A percentile compares a stretch with the other conserved stretches of the same genome.
phyloP scores from a whole-genome alignment of 2,329 filamentous ascomycete species.

The Pseudogymnoascus sp. region DNA sequence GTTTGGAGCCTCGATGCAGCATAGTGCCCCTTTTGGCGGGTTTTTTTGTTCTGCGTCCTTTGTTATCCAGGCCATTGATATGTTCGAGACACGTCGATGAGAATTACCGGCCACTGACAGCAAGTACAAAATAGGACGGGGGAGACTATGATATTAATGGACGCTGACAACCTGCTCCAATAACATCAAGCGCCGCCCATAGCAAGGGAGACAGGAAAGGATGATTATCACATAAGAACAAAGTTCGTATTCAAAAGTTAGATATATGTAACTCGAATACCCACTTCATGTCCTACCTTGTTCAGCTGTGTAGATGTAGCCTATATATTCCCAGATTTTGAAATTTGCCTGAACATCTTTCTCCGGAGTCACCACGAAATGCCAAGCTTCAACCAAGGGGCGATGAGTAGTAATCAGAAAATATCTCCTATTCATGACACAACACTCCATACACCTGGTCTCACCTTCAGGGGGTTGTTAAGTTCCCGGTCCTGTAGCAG shows the following conservation, averaged over 20 bases:
- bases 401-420: not conserved
- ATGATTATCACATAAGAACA: constrained; percentile 1
- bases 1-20: not conserved
- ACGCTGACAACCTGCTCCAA: not conserved
- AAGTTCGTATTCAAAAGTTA: not conserved
- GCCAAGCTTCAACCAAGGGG: not conserved
- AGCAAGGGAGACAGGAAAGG: not conserved
- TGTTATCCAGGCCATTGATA: not conserved
- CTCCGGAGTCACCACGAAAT: not conserved
- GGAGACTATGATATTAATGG: not conserved
- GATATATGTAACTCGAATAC: not conserved
- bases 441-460: constrained; percentile 20
- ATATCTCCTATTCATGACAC: constrained; percentile 5
- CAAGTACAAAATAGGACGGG: not conserved
- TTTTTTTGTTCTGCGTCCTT: not conserved
- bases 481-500: constrained; percentile 23
- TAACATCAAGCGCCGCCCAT: not conserved
- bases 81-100: not conserved
- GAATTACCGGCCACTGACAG: not conserved
- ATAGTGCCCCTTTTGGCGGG: not conserved
- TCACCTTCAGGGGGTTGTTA: constrained; percentile 22
- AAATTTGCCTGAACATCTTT: not conserved
- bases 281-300: not conserved
- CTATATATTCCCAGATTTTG: not conserved
- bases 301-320: not conserved